Percentiles rank a stretch among this genome's conserved stretches.
Conservation (phyloP, 2,329 filamentous ascomycete genomes). For the Knufia petricola region DNA sequence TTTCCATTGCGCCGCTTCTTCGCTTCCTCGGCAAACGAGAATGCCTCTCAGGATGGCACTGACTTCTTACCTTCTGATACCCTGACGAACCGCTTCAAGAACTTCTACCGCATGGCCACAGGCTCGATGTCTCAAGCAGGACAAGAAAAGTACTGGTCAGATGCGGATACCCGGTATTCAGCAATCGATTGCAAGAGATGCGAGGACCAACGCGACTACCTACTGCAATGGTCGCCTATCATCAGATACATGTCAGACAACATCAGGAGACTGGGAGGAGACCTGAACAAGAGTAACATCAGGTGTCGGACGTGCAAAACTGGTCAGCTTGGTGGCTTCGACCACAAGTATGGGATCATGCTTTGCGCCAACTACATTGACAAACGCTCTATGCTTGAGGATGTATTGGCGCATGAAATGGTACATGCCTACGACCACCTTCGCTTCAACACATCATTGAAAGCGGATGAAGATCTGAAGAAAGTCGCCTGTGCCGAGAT, state of each 20-base stretch:
- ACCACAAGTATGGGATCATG: constrained; percentile 74
- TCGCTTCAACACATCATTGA: constrained; percentile 79
- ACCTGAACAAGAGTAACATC: constrained; percentile 64
- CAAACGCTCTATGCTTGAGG: constrained; percentile 72
- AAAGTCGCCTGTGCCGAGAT: constrained; percentile 97
- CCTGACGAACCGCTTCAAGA: constrained; percentile 56
- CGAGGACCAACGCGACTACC: constrained; percentile 72
- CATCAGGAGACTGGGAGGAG: constrained; percentile 67
- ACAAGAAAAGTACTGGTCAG: constrained; percentile 65
- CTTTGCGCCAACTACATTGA: constrained; percentile 87
- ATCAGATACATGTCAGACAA: constrained; percentile 80
- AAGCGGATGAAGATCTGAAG: constrained; percentile 56
- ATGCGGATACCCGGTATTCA: constrained; percentile 66
- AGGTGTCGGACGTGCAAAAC: constrained; percentile 69
- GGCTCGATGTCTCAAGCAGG: constrained; percentile 62
- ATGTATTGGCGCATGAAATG: constrained; percentile 95
- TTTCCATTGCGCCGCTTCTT: constrained; percentile 5
- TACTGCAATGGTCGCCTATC: constrained; percentile 73
- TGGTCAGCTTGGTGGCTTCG: constrained; percentile 72
- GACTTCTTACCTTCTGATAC: constrained; percentile 30
- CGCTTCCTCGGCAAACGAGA: constrained; percentile 9
- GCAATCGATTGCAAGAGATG: constrained; percentile 68
- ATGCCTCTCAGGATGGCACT: constrained; percentile 10
- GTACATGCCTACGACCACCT: constrained; percentile 93
- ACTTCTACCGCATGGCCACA: constrained; percentile 74